These are phyloP conservation scores for Lipomyces chichibuensis DNA, from an alignment of 805 yeast species.

Conservation along the genomic window DNA sequence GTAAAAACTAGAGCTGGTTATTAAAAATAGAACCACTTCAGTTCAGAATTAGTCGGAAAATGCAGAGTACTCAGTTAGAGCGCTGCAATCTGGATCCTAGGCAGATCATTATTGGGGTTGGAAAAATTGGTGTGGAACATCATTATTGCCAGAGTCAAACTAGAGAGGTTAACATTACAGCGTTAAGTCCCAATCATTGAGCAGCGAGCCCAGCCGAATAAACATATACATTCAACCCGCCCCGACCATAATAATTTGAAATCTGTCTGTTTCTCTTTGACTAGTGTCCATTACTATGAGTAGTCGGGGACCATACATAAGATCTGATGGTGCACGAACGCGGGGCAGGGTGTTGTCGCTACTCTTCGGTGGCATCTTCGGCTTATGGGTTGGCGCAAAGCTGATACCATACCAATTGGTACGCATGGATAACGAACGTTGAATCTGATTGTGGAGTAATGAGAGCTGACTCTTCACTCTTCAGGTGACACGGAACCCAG, in stretches of 20 bases:
- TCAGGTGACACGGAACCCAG: slow-evolving; percentile 4
- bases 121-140: too few relatives aligned
- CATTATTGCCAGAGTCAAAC: too few relatives aligned
- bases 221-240: not conserved
- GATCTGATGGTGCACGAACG: slow-evolving; percentile 4
- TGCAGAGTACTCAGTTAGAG: too few relatives aligned
- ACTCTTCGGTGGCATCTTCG: slow-evolving; percentile 7
- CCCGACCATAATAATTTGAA: not conserved
- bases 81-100: too few relatives aligned
- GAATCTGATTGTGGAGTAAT: not conserved
- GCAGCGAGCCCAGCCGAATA: too few relatives aligned
- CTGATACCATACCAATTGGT: slow-evolving; percentile 11
- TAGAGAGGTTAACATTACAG: too few relatives aligned
- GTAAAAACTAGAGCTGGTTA: too few relatives aligned
- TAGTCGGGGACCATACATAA: slow-evolving; percentile 7
- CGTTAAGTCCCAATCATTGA: too few relatives aligned
- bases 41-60: too few relatives aligned
- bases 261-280: not conserved
- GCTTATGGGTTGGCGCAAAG: slow-evolving; percentile 9
- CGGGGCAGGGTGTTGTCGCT: slow-evolving; percentile 16
- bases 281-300: not conserved
- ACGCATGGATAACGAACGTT: not conserved
- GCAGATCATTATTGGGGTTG: too few relatives aligned
- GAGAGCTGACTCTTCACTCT: not conserved
- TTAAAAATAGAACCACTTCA: too few relatives aligned